Evolutionary conservation across 2,329 filamentous ascomycete genomes (phyloP).

Genomic region (Aureobasidium uvarum): DNA sequence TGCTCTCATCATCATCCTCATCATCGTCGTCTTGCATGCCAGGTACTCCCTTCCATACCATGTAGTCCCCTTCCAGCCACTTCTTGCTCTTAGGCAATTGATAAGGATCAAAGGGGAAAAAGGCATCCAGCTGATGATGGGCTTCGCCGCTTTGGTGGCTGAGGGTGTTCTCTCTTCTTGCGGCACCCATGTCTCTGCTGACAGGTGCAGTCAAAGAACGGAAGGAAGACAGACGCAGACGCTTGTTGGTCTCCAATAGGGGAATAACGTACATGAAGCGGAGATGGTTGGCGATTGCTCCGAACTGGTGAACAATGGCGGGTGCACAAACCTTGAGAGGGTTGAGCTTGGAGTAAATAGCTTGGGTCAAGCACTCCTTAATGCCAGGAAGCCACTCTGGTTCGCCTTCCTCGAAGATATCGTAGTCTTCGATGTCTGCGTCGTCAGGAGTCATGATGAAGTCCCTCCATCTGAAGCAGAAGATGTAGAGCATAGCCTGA

Average conservation of each 20-base stretch:
- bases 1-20: conserved; percentile 48
- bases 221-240: conserved; percentile 66
- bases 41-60: conserved; percentile 73
- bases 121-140: conserved; percentile 83
- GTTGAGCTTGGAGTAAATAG: conserved; percentile 86
- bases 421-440: conserved; percentile 43
- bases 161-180: conserved; percentile 56
- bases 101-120: conserved; percentile 98
- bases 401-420: conserved; percentile 63
- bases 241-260: conserved; percentile 88
- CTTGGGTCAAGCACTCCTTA: conserved; percentile 69
- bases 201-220: conserved; percentile 48
- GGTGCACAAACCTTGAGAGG: conserved; percentile 93
- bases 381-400: conserved; percentile 74
- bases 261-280: conserved; percentile 87
- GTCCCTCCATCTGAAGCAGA: conserved; percentile 97
- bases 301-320: conserved; percentile 86
- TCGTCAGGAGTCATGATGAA: conserved; percentile 61
- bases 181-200: conserved; percentile 45
- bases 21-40: conserved; percentile 58
- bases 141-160: conserved; percentile 65
- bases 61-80: conserved; percentile 84
- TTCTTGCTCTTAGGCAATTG: conserved; percentile 80
- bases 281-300: conserved; percentile 79
- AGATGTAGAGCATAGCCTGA: conserved; percentile 91